Conservation (phyloP, 257 asterid species). For the Oldenlandia corymbosa region DNA sequence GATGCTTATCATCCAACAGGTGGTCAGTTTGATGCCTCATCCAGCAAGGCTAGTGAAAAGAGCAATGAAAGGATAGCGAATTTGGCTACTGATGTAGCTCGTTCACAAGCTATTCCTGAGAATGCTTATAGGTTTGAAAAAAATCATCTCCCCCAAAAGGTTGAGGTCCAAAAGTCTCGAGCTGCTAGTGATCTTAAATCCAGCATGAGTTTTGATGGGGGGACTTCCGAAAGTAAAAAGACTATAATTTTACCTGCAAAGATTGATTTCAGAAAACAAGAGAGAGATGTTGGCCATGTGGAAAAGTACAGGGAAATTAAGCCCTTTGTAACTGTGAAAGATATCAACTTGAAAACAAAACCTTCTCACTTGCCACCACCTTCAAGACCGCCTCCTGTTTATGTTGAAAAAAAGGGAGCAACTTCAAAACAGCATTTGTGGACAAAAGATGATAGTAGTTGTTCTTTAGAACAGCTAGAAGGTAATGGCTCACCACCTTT, state of each 20-base stretch:
- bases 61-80: conserved; percentile 29
- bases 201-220: conserved; percentile 22
- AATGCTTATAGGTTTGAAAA: conserved; percentile 33
- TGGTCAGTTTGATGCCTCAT: conserved; percentile 41
- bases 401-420: conserved; percentile 36
- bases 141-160: conserved; percentile 37
- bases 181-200: conserved; percentile 28
- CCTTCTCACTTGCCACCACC: conserved; percentile 91
- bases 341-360: conserved; percentile 72
- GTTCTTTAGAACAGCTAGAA: conserved; percentile 35
- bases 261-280: conserved; percentile 20
- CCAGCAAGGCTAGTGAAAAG: conserved; percentile 34
- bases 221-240: conserved; percentile 26
- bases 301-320: conserved; percentile 27
- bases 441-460: conserved; percentile 35
- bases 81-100: conserved; percentile 32
- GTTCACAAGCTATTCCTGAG: conserved; percentile 42
- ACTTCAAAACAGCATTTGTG: conserved; percentile 26
- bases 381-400: conserved; percentile 82
- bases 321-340: conserved; percentile 64
- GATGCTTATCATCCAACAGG: conserved; percentile 34
- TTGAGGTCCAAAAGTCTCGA: conserved; percentile 24
- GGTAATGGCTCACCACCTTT: conserved; percentile 35
- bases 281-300: conserved; percentile 22
- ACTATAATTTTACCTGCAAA: conserved; percentile 24